Conservation (phyloP, 116 monocot genomes). For the Phalaenopsis hybrid region DNA sequence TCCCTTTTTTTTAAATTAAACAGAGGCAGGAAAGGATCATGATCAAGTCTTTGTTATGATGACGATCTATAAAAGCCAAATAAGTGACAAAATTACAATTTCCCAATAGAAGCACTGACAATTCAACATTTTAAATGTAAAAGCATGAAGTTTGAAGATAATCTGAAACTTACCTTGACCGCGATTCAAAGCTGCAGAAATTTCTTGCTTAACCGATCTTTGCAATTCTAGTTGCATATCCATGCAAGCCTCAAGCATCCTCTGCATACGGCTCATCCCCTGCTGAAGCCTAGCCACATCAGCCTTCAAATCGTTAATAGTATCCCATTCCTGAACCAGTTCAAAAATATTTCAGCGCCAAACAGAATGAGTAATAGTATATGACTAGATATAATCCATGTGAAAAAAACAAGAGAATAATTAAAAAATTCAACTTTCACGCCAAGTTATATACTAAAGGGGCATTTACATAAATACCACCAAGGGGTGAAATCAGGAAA, state of each 20-base stretch:
- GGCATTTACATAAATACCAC: too few species aligned
- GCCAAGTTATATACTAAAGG: too few species aligned
- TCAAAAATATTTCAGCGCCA: not conserved
- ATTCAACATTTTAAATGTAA: not conserved
- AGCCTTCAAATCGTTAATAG: conserved; percentile 69
- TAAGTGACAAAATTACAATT: not conserved
- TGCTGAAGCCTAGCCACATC: conserved; percentile 86
- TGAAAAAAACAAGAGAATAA: too few species aligned
- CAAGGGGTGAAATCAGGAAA: too few species aligned
- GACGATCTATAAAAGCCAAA: not conserved
- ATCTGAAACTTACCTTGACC: conserved; percentile 45
- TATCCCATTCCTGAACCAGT: conserved; percentile 68
- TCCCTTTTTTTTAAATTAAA: too few species aligned
- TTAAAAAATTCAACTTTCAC: too few species aligned
- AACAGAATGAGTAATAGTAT: not conserved
- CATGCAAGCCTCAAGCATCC: conserved; percentile 95
- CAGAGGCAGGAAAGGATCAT: too few species aligned
- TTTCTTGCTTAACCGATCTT: conserved; percentile 83
- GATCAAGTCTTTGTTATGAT: too few species aligned
- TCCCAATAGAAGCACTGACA: not conserved
- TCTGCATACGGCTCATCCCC: conserved; percentile 86
- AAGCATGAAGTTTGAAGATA: not conserved
- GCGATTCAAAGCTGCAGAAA: conserved; percentile 86
- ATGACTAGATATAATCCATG: too few species aligned
- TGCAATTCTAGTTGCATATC: conserved; percentile 95